Evolutionary conservation across 192 early-diverging fungal genomes (phyloP).

Genomic region (Entrophospora sp.): DNA sequence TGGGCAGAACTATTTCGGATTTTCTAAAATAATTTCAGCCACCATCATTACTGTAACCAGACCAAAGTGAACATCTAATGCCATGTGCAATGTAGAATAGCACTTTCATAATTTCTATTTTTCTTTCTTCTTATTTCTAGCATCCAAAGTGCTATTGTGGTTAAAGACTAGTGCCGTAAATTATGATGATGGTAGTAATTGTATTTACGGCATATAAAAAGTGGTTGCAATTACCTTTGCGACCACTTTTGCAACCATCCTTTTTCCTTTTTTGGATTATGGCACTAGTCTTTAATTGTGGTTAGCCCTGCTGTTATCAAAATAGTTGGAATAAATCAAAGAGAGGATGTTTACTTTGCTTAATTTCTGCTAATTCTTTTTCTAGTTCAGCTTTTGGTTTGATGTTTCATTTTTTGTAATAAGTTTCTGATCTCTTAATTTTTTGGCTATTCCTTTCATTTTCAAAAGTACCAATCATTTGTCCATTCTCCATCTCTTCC

Average conservation of each 20-base stretch:
- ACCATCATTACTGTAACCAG: no score
- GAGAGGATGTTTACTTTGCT: slow-evolving; percentile 2
- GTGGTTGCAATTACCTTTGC: no score
- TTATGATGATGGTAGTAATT: no score
- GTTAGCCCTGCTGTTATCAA: neutral
- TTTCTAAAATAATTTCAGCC: no score
- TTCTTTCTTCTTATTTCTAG: neutral
- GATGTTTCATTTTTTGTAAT: neutral
- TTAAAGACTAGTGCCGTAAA: no score
- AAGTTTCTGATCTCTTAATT: neutral
- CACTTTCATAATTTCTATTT: no score
- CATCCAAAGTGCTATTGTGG: neutral
- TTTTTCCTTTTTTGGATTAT: no score
- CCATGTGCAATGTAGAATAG: neutral
- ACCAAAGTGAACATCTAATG: neutral
- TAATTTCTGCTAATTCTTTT: slow-evolving; percentile 10
- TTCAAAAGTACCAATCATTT: neutral
- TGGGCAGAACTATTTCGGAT: no score
- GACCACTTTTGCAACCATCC: no score
- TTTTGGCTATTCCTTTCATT: neutral
- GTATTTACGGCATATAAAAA: no score
- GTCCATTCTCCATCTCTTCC: no score
- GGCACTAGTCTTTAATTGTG: no score
- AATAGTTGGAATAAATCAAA: neutral
- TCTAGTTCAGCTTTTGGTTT: neutral